Conservation (phyloP, 2,329 filamentous ascomycete genomes). For the Aspergillus amoenus region DNA sequence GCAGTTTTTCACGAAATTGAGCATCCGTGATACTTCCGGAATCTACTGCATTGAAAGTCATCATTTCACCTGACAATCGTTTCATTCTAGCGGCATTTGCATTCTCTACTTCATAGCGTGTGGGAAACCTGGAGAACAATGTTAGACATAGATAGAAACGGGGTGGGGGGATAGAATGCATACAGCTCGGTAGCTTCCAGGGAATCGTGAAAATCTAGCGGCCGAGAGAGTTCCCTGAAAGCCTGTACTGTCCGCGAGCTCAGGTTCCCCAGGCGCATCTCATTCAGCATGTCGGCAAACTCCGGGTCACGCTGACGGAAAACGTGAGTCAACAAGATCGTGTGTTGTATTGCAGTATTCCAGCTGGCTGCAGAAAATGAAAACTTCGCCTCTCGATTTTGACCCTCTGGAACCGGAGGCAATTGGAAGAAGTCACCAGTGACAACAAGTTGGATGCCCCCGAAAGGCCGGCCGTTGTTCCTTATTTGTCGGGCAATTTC, state of each 20-base stretch:
- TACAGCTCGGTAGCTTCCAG: conserved; percentile 82
- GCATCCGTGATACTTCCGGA: conserved; percentile 67
- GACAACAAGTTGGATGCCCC: conserved; percentile 91
- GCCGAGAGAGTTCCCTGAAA: conserved; percentile 72
- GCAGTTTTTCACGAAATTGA: conserved; percentile 69
- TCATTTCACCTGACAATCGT: conserved; percentile 66
- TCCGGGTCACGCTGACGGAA: conserved; percentile 91
- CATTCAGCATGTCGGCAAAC: conserved; percentile 94
- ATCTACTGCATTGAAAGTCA: conserved; percentile 73
- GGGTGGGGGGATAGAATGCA: conserved; percentile 20
- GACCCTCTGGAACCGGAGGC: conserved; percentile 79
- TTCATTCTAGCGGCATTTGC: conserved; percentile 76
- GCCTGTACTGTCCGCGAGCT: conserved; percentile 71
- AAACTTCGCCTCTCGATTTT: conserved; percentile 73
- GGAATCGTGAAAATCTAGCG: conserved; percentile 69
- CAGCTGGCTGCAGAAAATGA: conserved; percentile 91
- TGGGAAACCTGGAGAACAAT: conserved; percentile 66
- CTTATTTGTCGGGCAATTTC: conserved; percentile 80
- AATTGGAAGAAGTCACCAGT: conserved; percentile 98
- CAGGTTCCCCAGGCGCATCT: conserved; percentile 89
- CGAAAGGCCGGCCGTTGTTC: conserved; percentile 90
- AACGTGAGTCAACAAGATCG: conserved; percentile 90
- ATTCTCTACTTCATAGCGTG: conserved; percentile 80
- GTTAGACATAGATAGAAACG: not conserved
- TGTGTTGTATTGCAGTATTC: conserved; percentile 90